phyloP scores from a whole-genome alignment of 129 eudicot species.

The Oenanthe sinensis region DNA sequence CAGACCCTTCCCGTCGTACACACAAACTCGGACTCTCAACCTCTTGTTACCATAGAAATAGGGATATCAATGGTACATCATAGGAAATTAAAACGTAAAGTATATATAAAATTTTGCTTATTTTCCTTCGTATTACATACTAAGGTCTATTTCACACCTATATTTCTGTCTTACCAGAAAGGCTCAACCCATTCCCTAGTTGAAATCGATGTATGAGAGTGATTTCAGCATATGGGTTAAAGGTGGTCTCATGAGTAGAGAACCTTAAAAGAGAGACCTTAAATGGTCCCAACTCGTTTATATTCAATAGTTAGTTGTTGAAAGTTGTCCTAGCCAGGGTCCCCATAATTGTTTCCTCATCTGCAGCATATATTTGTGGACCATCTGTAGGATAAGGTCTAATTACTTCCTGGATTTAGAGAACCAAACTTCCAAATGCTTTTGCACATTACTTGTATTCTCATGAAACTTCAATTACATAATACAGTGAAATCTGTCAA shows the following conservation, averaged over 20 bases:
- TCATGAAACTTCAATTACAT: neutral
- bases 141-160: neutral
- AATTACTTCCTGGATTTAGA: neutral
- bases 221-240: neutral
- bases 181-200: neutral
- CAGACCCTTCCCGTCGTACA: too few species aligned
- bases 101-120: neutral
- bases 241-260: conserved; percentile 5
- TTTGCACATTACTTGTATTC: neutral
- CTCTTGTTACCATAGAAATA: neutral
- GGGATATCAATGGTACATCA: neutral
- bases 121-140: neutral
- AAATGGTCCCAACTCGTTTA: conserved; percentile 14
- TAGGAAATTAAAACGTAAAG: neutral
- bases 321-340: conserved; percentile 13
- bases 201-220: neutral
- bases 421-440: conserved; percentile 11
- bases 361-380: conserved; percentile 16
- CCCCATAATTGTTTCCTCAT: conserved; percentile 16
- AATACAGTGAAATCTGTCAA: conserved; percentile 2
- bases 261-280: conserved; percentile 15
- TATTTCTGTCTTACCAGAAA: neutral
- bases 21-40: neutral
- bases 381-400: conserved; percentile 1
- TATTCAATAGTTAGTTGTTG: neutral